Evolutionary conservation across 1,284 basidiomycete genomes (phyloP), one percentile per base, ranked within the genome.

Genomic region (Agroathelia rolfsii): DNA sequence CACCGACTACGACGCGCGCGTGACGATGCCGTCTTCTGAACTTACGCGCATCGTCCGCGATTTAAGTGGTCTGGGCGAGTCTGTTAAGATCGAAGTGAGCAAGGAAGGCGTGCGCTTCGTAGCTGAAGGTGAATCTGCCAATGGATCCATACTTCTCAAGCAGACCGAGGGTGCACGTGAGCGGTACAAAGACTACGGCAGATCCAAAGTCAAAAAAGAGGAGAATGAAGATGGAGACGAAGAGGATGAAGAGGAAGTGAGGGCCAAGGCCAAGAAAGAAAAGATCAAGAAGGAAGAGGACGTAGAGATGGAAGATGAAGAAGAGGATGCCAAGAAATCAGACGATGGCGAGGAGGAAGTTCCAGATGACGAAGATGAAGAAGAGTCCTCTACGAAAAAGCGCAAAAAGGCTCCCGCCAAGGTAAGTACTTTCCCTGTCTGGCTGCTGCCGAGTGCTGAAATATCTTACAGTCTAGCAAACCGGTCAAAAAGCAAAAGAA

Each of bases 21-120:
- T 98, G 36, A 83, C 80, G 19, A 81, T 99, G 76, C 76, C 85
- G 6, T 78, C 90, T 0, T 43, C 66, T 31, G 95, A 98, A 58
- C 96, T 97, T 53, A 63, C 78, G 19, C 79, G 93, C 34, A 97
- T 98, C 53, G 90, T 94, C 39, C 78, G 88, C 35, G 94, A 99
- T 55, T 72, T 98, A 12, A 76, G 80, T n/a, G 75, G 78, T 38
- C 73, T 99, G 5, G 93, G 95, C 36, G 95, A 98, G 64, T 82
- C 76, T 28, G 93, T 98, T 38, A 83, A 89, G 39, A 95, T 98
- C 53, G 92, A 97, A 47, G 90, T 95, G 24, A 79, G 78, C 42
- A 97, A 98, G 55, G 94, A 98, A 53, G 95, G 94, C 27, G 84
- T 97, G 12, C 72, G 87, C n/a, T 99, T 99, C 57, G 73, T 76